Base-by-base conservation (phyloP, 345 rosid genomes). In the Populus deltoides region DNA sequence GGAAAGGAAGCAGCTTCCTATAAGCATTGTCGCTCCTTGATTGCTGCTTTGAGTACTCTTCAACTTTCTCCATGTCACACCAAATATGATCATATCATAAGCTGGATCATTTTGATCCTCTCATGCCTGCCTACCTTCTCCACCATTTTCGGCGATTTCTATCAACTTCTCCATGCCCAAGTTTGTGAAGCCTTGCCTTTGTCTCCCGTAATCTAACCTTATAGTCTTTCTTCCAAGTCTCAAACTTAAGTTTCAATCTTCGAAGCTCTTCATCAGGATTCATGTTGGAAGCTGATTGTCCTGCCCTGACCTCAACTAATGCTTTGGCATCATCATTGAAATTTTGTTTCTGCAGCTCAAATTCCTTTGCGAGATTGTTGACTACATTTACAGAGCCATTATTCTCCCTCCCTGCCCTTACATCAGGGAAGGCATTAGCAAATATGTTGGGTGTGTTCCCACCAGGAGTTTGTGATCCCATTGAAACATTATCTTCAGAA, bases 171-270 rank as follows among this genome's bases (percentile, higher is more conserved):
- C 79, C 38, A 72, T 74, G 79, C 45, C 90, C 86, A 49, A 75
- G 86, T 81, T 89, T 93, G 75, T 84, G 89, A 59, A 96, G 86
- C 85, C 91, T 89, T 79, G 79, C 85, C 79, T 89, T 96, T 8
- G 92, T 79, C 67, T 90, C 96, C 82, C 88, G 86, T 77, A 95
- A 81, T 85, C 90, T 87, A 67, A 82, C 82, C 86, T 91, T 95
- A 84, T 90, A 95, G 70, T 91, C 97, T 82, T 91, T 95, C 88
- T 90, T 95, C 99, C 99, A 95, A 29, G 86, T 68, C 86, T 93
- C 92, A 62, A 95, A 93, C 75, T 86, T 84, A 27, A 53, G 70
- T 86, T 86, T 96, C 83, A 96, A 74, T 75, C 88, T 92, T 80
- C 88, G 79, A 43, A 91, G 83, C 78, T 91, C 97, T 51, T 87